Evolutionary conservation across 2,329 filamentous ascomycete species (phyloP), one percentile per base, ranked within the genome.

Genomic region (Penicillium sp.): DNA sequence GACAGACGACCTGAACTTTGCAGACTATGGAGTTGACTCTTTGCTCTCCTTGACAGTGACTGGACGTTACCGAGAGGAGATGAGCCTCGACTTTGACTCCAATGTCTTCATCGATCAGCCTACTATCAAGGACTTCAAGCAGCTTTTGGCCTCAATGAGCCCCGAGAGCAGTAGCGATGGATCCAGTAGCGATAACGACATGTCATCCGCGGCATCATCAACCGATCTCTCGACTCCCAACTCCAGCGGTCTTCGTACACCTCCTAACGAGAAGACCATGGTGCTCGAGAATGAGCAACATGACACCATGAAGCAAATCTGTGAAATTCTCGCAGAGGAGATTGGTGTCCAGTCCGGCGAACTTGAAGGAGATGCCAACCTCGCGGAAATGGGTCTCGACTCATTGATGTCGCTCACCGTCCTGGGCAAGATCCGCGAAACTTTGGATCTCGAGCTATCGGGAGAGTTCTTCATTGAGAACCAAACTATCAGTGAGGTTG

Each of bases 21-120:
- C 85, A 62, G 85, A 86, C 65, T 80, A 86, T 25, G 84, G 84
- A 58, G 83, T 87, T 31, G 84, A 87, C 70, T 87, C 84, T 8
- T 76, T 87, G 19, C 80, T 87, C 61, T 85, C 84, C 1, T 68
- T 87, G 55, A 86, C 83, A 27, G 84, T 86, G 62, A 85, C 83
- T 45, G 84, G 84, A 62, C 82, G 82, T 67, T 85, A 86, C 73
- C 82, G 84, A 42, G 84, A 87, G 67, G 84, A 86, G 46, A 77
- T 86, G 23, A 81, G 84, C 58, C 74, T 86, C 60, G 84, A 86
- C 52, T 80, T 86, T 55, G 80, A 82, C 55, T 84, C 83, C 11
- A 81, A 81, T 27, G 74, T 86, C 23, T 87, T 87, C 74, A 84
- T 83, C 6, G 84, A 87, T 60, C 81, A 83, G 57, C 78, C 83